Percentiles rank a stretch among this genome's conserved stretches.
Conservation (phyloP, 257 asterid genomes). For the Parsonsia alboflavescens region DNA sequence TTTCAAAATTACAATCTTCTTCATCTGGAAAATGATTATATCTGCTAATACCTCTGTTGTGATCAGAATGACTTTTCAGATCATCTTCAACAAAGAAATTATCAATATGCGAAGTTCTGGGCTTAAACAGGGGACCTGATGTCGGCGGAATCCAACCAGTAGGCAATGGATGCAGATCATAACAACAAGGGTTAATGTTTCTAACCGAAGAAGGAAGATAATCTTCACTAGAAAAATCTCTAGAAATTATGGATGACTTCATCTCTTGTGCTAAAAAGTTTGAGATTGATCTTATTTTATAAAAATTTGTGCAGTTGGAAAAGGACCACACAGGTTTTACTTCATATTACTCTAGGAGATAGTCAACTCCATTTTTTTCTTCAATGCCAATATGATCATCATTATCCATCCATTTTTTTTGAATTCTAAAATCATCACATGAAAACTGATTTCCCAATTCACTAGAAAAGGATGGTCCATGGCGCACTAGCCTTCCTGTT, state of each 20-base stretch:
- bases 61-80: constrained; percentile 26
- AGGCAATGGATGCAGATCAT: constrained; percentile 31
- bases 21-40: constrained; percentile 30
- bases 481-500: constrained; percentile 30
- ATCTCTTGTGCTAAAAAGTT: constrained; percentile 24
- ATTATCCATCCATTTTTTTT: constrained; percentile 30
- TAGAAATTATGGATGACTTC: constrained; percentile 26
- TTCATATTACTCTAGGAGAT: constrained; percentile 23
- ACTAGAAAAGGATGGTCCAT: constrained; percentile 32
- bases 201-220: constrained; percentile 23
- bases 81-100: constrained; percentile 25
- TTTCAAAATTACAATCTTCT: constrained; percentile 19
- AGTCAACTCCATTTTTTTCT: constrained; percentile 30
- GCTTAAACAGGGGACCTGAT: constrained; percentile 24
- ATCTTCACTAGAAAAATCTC: constrained; percentile 21
- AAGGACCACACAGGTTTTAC: constrained; percentile 31
- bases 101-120: constrained; percentile 27
- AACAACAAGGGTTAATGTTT: constrained; percentile 23
- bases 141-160: constrained; percentile 38
- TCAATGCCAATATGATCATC: constrained; percentile 25
- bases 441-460: constrained; percentile 35
- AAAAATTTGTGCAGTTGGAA: constrained; percentile 31
- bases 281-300: constrained; percentile 26
- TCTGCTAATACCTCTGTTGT: constrained; percentile 13
- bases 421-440: constrained; percentile 24